These are phyloP conservation scores for Fagus sylvatica DNA, from an alignment of 306 rosid genomes.

Conservation along the genomic window DNA sequence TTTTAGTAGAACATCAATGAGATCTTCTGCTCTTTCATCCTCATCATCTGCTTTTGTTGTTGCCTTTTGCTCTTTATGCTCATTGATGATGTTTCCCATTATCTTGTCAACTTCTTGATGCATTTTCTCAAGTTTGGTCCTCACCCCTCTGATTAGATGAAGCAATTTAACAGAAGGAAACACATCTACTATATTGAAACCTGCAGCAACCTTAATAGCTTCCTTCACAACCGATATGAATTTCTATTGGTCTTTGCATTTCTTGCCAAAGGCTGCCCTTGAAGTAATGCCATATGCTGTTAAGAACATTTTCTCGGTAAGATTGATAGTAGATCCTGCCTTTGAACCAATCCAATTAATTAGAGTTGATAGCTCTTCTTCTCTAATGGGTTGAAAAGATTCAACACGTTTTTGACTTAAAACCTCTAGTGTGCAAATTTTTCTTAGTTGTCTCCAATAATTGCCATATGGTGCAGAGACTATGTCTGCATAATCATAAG, in stretches of 20 bases:
- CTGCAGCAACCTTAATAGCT: neutral
- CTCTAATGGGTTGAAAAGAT: conserved; percentile 30
- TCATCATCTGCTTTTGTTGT: neutral
- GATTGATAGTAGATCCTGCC: conserved; percentile 30
- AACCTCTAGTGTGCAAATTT: conserved; percentile 29
- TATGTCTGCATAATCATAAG: conserved; percentile 14
- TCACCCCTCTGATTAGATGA: conserved; percentile 17
- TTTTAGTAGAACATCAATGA: conserved; percentile 12
- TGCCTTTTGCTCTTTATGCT: neutral
- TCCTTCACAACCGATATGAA: conserved; percentile 9
- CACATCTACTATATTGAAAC: conserved; percentile 34
- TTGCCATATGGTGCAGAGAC: conserved; percentile 26
- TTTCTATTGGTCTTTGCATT: conserved; percentile 22
- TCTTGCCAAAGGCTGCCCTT: conserved; percentile 37
- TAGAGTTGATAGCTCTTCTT: conserved; percentile 24
- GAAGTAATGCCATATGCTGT: conserved; percentile 17
- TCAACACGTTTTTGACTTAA: conserved; percentile 21
- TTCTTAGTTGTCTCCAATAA: conserved; percentile 35
- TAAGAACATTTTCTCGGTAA: conserved; percentile 23
- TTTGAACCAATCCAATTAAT: neutral
- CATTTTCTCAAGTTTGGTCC: conserved; percentile 28
- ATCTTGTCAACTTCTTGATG: conserved; percentile 11
- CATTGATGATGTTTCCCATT: conserved; percentile 11
- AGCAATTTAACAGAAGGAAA: conserved; percentile 43
- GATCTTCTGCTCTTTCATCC: neutral